A percentile compares a stretch with the other conserved stretches of the same genome.
phyloP scores from a whole-genome alignment of 495 filamentous ascomycete species.

The Neurospora tetraspora region DNA sequence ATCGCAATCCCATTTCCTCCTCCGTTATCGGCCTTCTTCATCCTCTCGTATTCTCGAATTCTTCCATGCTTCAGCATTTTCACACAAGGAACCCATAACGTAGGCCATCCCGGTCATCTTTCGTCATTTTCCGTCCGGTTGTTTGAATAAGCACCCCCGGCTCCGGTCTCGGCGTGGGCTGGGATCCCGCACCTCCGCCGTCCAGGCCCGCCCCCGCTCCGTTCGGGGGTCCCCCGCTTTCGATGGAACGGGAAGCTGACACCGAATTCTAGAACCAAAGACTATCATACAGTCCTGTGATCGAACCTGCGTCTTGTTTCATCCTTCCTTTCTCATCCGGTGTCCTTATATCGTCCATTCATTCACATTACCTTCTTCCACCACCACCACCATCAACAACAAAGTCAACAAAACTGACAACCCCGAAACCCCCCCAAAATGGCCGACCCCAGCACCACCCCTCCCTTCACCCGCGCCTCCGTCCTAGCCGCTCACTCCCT shows the following conservation, averaged over 20 bases:
- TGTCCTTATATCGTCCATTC: background rate
- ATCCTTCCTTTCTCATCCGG: background rate
- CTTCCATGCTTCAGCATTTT: background rate
- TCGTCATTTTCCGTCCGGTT: background rate
- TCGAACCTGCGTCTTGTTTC: background rate
- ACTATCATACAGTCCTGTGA: background rate
- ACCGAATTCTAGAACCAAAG: background rate
- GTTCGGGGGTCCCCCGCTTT: background rate
- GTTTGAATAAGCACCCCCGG: background rate
- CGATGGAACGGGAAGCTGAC: background rate
- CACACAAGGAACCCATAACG: background rate
- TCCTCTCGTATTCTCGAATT: background rate
- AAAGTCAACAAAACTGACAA: background rate
- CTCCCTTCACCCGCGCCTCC: slow-evolving; percentile 57
- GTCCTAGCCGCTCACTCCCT: slow-evolving; percentile 59
- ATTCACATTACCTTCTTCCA: background rate
- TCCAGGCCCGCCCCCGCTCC: background rate
- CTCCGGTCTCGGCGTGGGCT: background rate
- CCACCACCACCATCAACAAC: background rate
- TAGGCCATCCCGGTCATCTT: background rate
- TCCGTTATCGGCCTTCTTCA: background rate
- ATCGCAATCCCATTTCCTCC: background rate
- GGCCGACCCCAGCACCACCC: slow-evolving; percentile 39
- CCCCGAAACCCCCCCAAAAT: slow-evolving; percentile 19
- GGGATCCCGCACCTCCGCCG: background rate